A percentile compares a stretch with the other conserved stretches of the same genome.
These are phyloP conservation scores for Aegilops sharonensis DNA, from an alignment of 176 grass and related monocot genomes.

Conservation along the genomic window DNA sequence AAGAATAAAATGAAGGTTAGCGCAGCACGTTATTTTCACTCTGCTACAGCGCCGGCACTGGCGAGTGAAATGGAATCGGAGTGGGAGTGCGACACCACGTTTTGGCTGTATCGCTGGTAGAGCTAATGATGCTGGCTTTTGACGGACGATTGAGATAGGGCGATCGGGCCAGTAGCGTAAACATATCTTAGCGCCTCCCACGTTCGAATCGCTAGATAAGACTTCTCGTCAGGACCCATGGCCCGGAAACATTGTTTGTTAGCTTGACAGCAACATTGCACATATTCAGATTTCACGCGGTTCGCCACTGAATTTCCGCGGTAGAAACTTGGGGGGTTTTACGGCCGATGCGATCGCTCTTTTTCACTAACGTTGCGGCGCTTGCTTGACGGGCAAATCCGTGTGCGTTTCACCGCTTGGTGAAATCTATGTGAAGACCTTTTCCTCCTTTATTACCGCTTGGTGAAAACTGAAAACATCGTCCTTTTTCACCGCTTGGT, in stretches of 20 bases:
- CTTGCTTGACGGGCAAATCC: neutral
- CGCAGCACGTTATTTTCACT: neutral
- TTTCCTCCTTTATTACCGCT: neutral
- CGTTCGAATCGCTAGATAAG: constrained; percentile 33
- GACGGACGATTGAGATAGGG: constrained; percentile 11
- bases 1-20: too few relatives aligned
- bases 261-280: neutral
- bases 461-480: neutral
- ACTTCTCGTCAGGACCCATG: constrained; percentile 16
- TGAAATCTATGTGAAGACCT: neutral
- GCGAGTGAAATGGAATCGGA: neutral
- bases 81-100: neutral
- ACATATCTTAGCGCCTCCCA: constrained; percentile 40
- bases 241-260: neutral
- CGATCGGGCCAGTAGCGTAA: neutral
- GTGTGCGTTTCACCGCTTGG: neutral
- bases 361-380: neutral
- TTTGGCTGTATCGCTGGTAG: constrained; percentile 2
- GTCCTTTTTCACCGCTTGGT: neutral
- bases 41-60: neutral
- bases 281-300: too few relatives aligned
- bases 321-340: neutral
- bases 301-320: neutral
- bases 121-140: constrained; percentile 48
- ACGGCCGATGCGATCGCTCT: too few relatives aligned